Percentiles rank a stretch among this genome's conserved stretches.
phyloP scores from a whole-genome alignment of 139 green algal species.

The Chlamydomonas applanata region DNA sequence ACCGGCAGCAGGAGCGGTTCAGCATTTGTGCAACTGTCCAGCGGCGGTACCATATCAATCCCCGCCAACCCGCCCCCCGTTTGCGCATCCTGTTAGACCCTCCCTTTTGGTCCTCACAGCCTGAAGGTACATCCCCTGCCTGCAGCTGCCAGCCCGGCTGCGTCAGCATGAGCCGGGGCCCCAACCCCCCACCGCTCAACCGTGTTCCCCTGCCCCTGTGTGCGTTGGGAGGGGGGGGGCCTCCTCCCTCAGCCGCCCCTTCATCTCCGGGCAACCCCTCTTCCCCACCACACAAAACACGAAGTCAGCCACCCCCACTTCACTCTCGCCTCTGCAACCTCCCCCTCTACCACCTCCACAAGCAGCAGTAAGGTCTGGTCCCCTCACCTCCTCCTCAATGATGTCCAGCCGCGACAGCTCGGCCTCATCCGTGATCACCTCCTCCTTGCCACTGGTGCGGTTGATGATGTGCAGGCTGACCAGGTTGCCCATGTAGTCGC shows the following conservation, averaged over 20 bases:
- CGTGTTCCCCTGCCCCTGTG: too few species aligned
- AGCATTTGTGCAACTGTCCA: background rate
- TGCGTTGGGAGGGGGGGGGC: too few species aligned
- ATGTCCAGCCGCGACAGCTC: slow-evolving; percentile 37
- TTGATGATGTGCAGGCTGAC: slow-evolving; percentile 18
- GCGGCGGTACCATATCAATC: background rate
- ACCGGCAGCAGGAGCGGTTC: background rate
- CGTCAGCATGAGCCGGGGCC: background rate
- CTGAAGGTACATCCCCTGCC: background rate
- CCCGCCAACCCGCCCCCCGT: background rate
- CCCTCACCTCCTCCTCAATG: slow-evolving; percentile 48
- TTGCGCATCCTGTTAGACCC: background rate
- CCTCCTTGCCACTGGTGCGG: background rate
- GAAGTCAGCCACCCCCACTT: too few species aligned
- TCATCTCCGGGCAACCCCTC: too few species aligned
- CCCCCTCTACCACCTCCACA: background rate
- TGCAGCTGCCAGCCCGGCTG: background rate
- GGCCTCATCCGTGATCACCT: slow-evolving; percentile 4
- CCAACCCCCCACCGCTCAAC: background rate
- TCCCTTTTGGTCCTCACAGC: background rate
- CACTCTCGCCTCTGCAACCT: background rate
- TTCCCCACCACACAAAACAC: too few species aligned
- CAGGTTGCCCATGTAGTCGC: slow-evolving; percentile 45
- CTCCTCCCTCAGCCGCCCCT: too few species aligned
- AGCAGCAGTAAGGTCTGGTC: slow-evolving; percentile 10